These are phyloP conservation scores for Pythium scleroteichum DNA, from an alignment of 352 stramenopile genomes.

Conservation along the genomic window DNA sequence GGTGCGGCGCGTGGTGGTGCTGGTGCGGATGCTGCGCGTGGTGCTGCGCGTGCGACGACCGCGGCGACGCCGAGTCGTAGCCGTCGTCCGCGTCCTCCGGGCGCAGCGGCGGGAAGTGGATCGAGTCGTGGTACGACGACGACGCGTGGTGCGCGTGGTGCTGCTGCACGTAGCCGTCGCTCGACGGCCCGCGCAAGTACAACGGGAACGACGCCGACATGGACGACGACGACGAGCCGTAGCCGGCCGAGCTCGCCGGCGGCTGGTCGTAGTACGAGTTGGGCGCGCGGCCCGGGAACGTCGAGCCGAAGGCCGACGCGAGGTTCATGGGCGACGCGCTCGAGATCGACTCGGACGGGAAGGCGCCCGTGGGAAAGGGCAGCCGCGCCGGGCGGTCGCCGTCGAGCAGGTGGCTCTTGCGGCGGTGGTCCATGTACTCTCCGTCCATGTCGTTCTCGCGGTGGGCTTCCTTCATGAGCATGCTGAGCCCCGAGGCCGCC, in stretches of 20 bases:
- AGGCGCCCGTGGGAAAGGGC: slow-evolving; percentile 58
- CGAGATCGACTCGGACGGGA: slow-evolving; percentile 50
- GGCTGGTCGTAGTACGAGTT: slow-evolving; percentile 36
- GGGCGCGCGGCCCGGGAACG: slow-evolving; percentile 37
- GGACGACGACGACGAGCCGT: slow-evolving; percentile 12
- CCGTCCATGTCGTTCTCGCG: slow-evolving; percentile 8
- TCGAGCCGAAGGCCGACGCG: slow-evolving; percentile 33
- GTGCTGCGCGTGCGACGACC: slow-evolving; percentile 3
- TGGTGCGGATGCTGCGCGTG: slow-evolving; percentile 10
- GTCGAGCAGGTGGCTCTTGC: slow-evolving; percentile 8
- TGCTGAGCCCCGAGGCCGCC: slow-evolving; percentile 14
- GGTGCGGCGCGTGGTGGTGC: slow-evolving; percentile 22
- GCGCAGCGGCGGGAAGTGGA: slow-evolving; percentile 35
- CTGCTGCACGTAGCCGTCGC: slow-evolving; percentile 28
- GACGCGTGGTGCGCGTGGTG: slow-evolving; percentile 14
- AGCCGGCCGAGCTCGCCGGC: slow-evolving; percentile 18
- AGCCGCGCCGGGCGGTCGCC: slow-evolving; percentile 47
- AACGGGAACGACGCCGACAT: slow-evolving; percentile 43
- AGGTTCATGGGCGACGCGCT: slow-evolving; percentile 25
- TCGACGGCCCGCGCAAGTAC: slow-evolving; percentile 41
- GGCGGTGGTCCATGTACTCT: slow-evolving; percentile 20
- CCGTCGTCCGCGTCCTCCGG: slow-evolving; percentile 27
- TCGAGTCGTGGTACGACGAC: slow-evolving; percentile 18
- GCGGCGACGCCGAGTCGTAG: slow-evolving; percentile 38
- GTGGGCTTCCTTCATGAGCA: slow-evolving; percentile 24